phyloP scores from a whole-genome alignment of 257 asterid genomes.

The Ajuga chamaepitys region DNA sequence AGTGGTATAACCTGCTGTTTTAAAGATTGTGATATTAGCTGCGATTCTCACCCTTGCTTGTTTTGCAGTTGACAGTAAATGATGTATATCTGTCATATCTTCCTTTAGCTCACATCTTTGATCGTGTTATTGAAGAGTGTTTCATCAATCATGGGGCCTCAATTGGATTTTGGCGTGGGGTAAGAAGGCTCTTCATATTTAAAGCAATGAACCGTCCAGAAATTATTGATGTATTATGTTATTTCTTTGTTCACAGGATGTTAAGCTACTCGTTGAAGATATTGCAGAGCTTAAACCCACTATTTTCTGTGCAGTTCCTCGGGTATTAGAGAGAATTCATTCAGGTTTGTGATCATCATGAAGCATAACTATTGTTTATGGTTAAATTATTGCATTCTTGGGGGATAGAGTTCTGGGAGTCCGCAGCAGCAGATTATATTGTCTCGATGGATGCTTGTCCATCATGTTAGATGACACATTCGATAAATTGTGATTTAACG shows the following conservation, averaged over 20 bases:
- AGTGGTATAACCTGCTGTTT: background rate
- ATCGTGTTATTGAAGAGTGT: conserved; percentile 83
- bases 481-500: conserved; percentile 2
- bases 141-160: conserved; percentile 75
- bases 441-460: background rate
- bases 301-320: conserved; percentile 93
- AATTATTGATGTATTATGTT: conserved; percentile 10
- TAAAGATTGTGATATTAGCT: background rate
- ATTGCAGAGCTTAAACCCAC: conserved; percentile 82
- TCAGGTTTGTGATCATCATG: conserved; percentile 43
- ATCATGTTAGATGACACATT: background rate
- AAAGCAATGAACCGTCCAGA: background rate
- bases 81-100: conserved; percentile 89
- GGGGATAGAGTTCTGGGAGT: conserved; percentile 11
- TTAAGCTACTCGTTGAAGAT: conserved; percentile 81
- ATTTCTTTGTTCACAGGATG: conserved; percentile 50
- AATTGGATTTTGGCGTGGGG: conserved; percentile 99
- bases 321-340: conserved; percentile 83
- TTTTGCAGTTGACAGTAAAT: conserved; percentile 50
- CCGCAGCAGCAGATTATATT: background rate
- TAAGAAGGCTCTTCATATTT: conserved; percentile 27
- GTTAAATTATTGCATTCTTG: conserved; percentile 1
- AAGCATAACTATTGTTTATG: background rate
- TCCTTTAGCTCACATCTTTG: conserved; percentile 97
- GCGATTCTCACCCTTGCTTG: conserved; percentile 9